Evolutionary conservation across 164 flowering plant genomes (phyloP).

Genomic region (Tetracentron sinense): DNA sequence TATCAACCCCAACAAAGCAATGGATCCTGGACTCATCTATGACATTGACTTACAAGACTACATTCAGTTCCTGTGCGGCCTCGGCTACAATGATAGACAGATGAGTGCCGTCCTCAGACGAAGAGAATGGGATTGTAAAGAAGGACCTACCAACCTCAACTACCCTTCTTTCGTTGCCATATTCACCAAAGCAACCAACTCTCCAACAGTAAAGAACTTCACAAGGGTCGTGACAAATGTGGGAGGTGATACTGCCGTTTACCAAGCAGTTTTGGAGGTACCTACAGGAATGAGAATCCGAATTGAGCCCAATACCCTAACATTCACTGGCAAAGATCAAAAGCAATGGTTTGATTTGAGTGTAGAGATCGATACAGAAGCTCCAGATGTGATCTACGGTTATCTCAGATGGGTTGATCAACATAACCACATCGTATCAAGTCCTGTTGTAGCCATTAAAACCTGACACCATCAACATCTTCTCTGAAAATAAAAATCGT

Average conservation of each 20-base stretch:
- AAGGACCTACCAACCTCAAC: slow-evolving; percentile 18
- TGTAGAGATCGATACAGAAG: slow-evolving; percentile 15
- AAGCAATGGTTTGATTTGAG: slow-evolving; percentile 19
- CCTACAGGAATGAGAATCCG: slow-evolving; percentile 19
- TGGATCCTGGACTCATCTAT: slow-evolving; percentile 27
- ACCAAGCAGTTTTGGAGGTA: slow-evolving; percentile 16
- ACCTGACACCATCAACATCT: too few relatives aligned
- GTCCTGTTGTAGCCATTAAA: slow-evolving; percentile 28
- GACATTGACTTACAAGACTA: slow-evolving; percentile 17
- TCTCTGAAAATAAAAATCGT: too few relatives aligned
- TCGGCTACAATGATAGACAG: slow-evolving; percentile 19
- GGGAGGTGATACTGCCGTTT: slow-evolving; percentile 13
- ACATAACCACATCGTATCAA: slow-evolving; percentile 22
- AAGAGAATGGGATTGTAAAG: slow-evolving; percentile 17
- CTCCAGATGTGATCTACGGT: slow-evolving; percentile 11
- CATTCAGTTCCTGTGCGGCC: slow-evolving; percentile 20
- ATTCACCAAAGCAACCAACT: slow-evolving; percentile 8
- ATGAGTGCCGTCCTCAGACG: slow-evolving; percentile 21
- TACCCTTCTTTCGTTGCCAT: slow-evolving; percentile 31
- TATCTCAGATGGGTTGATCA: slow-evolving; percentile 29
- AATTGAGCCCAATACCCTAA: slow-evolving; percentile 20
- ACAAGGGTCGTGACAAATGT: slow-evolving; percentile 29
- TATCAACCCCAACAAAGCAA: slow-evolving; percentile 21
- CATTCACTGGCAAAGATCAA: slow-evolving; percentile 24
- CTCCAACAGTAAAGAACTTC: slow-evolving; percentile 14